phyloP scores from a whole-genome alignment of 371 early-diverging fungal genomes.

The Mortierella polycephala region DNA sequence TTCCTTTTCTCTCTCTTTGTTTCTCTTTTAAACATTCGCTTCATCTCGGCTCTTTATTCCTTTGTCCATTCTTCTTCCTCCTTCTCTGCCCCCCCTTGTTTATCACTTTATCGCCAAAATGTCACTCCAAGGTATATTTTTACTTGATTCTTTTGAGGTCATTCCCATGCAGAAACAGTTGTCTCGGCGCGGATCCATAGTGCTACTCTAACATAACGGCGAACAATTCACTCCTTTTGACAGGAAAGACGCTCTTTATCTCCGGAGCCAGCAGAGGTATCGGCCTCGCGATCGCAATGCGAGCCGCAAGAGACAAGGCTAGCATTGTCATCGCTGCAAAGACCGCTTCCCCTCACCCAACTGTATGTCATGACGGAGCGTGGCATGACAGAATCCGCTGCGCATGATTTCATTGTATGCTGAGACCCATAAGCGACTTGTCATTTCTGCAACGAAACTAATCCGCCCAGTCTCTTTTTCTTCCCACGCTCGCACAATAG shows the following conservation, averaged over 20 bases:
- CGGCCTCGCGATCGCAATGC: conserved; percentile 79
- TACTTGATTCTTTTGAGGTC: no score
- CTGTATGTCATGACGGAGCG: conserved; percentile 47
- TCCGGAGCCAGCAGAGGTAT: conserved; percentile 80
- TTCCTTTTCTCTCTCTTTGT: no score
- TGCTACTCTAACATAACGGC: no score
- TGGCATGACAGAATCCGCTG: neutral
- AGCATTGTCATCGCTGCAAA: conserved; percentile 84
- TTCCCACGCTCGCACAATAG: conserved; percentile 28
- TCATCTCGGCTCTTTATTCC: no score
- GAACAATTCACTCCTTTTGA: conserved; percentile 14
- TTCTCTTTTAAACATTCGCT: no score
- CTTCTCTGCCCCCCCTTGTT: no score
- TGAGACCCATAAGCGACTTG: no score
- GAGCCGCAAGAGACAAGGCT: conserved; percentile 77
- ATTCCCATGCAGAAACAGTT: no score
- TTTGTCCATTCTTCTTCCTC: no score
- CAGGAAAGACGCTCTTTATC: conserved; percentile 77
- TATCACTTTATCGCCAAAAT: no score
- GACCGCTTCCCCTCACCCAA: conserved; percentile 79
- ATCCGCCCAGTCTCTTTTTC: neutral
- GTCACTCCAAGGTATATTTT: no score
- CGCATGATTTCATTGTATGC: neutral
- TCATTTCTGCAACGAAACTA: neutral
- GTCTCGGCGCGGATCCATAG: no score